phyloP scores from a whole-genome alignment of 2,329 filamentous ascomycete species.

The Arthrobotrys megalospora region DNA sequence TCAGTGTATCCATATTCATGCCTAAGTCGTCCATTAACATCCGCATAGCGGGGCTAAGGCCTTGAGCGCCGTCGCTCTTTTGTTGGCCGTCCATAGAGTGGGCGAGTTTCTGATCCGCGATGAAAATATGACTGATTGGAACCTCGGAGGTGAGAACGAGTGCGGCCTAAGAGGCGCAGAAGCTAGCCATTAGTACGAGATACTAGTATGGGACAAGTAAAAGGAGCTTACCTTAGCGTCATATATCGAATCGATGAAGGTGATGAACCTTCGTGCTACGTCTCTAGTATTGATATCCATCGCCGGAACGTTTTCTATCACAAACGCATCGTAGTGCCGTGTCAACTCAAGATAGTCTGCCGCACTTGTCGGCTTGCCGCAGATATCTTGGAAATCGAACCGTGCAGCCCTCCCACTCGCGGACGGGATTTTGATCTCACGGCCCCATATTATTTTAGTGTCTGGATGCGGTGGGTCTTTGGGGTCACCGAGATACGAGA shows the following conservation, averaged over 20 bases:
- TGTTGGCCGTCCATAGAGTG: constrained; percentile 75
- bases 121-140: constrained; percentile 86
- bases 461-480: constrained; percentile 83
- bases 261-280: constrained; percentile 92
- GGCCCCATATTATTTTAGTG: constrained; percentile 89
- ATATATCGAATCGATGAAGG: constrained; percentile 96
- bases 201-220: neutral
- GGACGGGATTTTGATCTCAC: constrained; percentile 86
- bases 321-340: constrained; percentile 89
- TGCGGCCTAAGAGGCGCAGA: constrained; percentile 78
- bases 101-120: constrained; percentile 70
- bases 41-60: constrained; percentile 79
- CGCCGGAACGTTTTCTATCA: constrained; percentile 89
- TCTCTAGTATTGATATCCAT: constrained; percentile 92
- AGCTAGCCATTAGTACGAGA: constrained; percentile 1
- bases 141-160: constrained; percentile 92
- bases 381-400: constrained; percentile 94
- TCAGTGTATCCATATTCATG: constrained; percentile 85
- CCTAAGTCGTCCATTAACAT: constrained; percentile 90
- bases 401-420: constrained; percentile 89
- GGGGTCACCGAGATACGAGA: constrained; percentile 90
- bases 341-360: constrained; percentile 96
- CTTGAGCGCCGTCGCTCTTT: constrained; percentile 71
- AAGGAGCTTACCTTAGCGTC: constrained; percentile 74
- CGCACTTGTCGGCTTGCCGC: constrained; percentile 87